These are phyloP conservation scores for Pleurozium schreberi DNA, from an alignment of 225 moss, liverwort and hornwort species.

Conservation along the genomic window DNA sequence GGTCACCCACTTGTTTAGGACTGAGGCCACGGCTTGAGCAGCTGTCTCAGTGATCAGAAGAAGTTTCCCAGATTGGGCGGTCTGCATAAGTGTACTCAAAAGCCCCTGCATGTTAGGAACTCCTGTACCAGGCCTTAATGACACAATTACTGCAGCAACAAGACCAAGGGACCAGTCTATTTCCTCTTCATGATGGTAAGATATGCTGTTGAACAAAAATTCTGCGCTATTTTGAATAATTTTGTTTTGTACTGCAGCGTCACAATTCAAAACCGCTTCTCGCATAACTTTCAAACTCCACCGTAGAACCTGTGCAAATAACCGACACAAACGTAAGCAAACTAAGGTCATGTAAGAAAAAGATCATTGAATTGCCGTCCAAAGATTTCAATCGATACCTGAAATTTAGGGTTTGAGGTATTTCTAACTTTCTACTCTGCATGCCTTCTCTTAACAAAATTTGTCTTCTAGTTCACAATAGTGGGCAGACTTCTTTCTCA, in stretches of 20 bases:
- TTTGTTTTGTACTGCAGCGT: slow-evolving; percentile 24
- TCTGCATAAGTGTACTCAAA: slow-evolving; percentile 25
- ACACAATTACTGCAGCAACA: slow-evolving; percentile 42
- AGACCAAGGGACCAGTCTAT: slow-evolving; percentile 39
- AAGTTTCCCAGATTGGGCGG: slow-evolving; percentile 17
- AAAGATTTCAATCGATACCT: not conserved
- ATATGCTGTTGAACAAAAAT: not conserved
- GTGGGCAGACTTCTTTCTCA: not conserved
- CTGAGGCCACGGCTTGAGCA: slow-evolving; percentile 66
- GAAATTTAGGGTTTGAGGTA: not conserved
- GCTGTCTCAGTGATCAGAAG: slow-evolving; percentile 26
- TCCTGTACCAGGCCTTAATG: slow-evolving; percentile 35
- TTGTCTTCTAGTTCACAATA: not conserved
- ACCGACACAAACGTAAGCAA: not conserved
- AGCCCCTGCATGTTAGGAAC: slow-evolving; percentile 17
- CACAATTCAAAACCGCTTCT: slow-evolving; percentile 39
- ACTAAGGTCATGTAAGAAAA: not conserved
- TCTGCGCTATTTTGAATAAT: slow-evolving; percentile 28
- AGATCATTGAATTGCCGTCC: not conserved
- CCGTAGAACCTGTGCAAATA: slow-evolving; percentile 29
- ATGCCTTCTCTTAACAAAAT: not conserved
- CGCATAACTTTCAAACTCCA: slow-evolving; percentile 48
- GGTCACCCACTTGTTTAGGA: slow-evolving; percentile 63
- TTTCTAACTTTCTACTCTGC: not conserved
- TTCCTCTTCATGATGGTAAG: not conserved